phyloP scores from a whole-genome alignment of 164 flowering plant genomes.

The Malania oleifera region DNA sequence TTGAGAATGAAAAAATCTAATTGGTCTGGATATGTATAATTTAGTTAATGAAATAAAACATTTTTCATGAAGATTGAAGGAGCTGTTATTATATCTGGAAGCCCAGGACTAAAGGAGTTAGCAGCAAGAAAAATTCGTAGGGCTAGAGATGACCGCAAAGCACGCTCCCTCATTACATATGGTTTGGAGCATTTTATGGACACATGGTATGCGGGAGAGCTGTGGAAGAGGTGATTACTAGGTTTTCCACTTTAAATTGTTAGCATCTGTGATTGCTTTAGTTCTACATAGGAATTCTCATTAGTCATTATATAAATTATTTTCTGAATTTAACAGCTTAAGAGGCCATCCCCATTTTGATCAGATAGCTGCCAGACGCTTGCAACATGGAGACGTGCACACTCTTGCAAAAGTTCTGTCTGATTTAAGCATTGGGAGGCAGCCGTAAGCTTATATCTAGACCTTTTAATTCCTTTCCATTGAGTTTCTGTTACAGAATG shows the following conservation, averaged over 20 bases:
- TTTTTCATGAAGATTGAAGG: constrained; percentile 43
- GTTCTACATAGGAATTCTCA: not conserved
- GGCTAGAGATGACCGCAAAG: constrained; percentile 68
- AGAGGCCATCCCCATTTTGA: constrained; percentile 69
- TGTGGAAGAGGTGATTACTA: constrained; percentile 72
- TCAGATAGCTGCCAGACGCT: constrained; percentile 45
- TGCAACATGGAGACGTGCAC: constrained; percentile 46
- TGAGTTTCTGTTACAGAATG: not conserved
- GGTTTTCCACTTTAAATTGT: not conserved
- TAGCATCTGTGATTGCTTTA: not conserved
- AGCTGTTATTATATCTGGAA: constrained; percentile 85
- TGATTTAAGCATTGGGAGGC: constrained; percentile 77
- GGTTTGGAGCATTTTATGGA: constrained; percentile 66
- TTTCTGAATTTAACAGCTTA: constrained; percentile 49
- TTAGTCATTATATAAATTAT: not conserved
- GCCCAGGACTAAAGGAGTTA: constrained; percentile 74
- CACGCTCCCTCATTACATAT: constrained; percentile 37
- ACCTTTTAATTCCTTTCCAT: not conserved
- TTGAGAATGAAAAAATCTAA: constrained; percentile 8
- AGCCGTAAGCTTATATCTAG: constrained; percentile 55
- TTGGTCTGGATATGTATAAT: not conserved
- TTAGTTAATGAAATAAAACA: constrained; percentile 1
- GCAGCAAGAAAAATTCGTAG: constrained; percentile 42
- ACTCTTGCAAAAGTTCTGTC: constrained; percentile 64
- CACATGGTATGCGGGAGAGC: constrained; percentile 63